A percentile compares a stretch with the other conserved stretches of the same genome.
Conservation (phyloP, 148 eudicot genomes). For the Amaranthus hypochondriacus region DNA sequence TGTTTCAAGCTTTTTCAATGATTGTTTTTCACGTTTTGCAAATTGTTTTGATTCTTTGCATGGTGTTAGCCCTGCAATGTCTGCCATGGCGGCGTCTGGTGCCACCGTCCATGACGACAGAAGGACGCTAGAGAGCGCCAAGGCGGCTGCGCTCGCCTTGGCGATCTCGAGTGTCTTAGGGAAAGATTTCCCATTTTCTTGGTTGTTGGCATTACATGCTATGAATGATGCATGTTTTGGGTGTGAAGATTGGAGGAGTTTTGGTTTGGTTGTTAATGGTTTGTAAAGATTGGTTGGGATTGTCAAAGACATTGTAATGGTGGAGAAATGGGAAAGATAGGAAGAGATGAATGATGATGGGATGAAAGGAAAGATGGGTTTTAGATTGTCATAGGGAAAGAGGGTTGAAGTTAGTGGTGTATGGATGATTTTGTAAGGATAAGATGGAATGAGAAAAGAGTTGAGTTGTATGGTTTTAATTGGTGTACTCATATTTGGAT, state of each 20-base stretch:
- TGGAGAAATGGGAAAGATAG: background rate
- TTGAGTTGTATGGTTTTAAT: slow-evolving; percentile 45
- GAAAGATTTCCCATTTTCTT: background rate
- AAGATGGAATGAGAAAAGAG: slow-evolving; percentile 20
- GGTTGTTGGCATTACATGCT: background rate
- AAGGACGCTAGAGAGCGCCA: slow-evolving; percentile 66
- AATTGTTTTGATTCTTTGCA: slow-evolving; percentile 95
- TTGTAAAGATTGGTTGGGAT: slow-evolving; percentile 64
- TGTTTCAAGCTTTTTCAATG: slow-evolving; percentile 67
- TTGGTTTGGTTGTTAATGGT: slow-evolving; percentile 20
- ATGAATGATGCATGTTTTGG: slow-evolving; percentile 10
- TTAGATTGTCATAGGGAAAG: background rate
- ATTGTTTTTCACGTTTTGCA: slow-evolving; percentile 82
- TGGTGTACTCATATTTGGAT: slow-evolving; percentile 21
- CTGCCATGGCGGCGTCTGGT: slow-evolving; percentile 57
- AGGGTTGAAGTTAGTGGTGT: slow-evolving; percentile 5
- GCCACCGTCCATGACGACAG: slow-evolving; percentile 24
- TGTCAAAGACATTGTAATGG: slow-evolving; percentile 58
- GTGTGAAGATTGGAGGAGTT: slow-evolving; percentile 21
- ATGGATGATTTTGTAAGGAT: slow-evolving; percentile 19
- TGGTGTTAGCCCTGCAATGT: slow-evolving; percentile 79
- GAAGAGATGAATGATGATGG: background rate
- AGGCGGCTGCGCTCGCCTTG: slow-evolving; percentile 65
- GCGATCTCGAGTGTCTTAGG: slow-evolving; percentile 16
- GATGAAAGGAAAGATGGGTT: background rate